A percentile compares a stretch with the other conserved stretches of the same genome.
phyloP scores from a whole-genome alignment of 176 grass and related monocot species.

The Bromus sterilis region DNA sequence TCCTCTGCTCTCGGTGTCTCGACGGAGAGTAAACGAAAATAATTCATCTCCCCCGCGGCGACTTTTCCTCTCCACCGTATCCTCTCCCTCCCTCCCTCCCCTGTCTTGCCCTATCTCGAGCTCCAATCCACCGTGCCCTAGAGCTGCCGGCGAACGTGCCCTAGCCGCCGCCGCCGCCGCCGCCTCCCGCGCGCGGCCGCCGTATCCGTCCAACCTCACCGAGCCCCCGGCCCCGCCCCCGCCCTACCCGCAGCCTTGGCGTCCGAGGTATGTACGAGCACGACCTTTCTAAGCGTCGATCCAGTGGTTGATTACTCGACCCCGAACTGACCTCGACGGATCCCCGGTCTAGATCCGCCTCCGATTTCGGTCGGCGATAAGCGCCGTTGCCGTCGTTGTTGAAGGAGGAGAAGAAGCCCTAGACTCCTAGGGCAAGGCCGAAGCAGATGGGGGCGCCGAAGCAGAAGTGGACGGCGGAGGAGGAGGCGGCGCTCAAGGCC shows the following conservation, averaged over 20 bases:
- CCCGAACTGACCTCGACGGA: neutral
- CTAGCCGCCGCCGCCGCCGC: neutral
- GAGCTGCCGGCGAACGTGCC: neutral
- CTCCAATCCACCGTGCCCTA: neutral
- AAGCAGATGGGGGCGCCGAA: slow-evolving; percentile 69
- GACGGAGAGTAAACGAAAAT: neutral
- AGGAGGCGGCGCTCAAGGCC: slow-evolving; percentile 82
- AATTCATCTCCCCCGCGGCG: neutral
- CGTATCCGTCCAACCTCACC: neutral
- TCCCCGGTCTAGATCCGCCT: neutral
- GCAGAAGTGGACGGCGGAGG: slow-evolving; percentile 92
- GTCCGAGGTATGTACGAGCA: neutral
- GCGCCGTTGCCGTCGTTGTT: neutral
- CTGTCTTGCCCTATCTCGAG: neutral
- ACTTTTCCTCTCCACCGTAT: neutral
- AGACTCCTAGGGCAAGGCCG: neutral
- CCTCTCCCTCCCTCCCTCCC: neutral
- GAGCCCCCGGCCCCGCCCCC: neutral
- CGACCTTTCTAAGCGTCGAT: neutral
- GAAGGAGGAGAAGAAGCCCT: neutral
- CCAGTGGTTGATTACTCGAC: neutral
- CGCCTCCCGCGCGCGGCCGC: neutral
- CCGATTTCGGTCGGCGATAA: neutral
- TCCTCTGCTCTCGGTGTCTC: neutral
- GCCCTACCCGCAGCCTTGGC: neutral